Evolutionary conservation across 2,329 filamentous ascomycete species (phyloP).

Genomic region (Paraphaeosphaeria sporulosa): DNA sequence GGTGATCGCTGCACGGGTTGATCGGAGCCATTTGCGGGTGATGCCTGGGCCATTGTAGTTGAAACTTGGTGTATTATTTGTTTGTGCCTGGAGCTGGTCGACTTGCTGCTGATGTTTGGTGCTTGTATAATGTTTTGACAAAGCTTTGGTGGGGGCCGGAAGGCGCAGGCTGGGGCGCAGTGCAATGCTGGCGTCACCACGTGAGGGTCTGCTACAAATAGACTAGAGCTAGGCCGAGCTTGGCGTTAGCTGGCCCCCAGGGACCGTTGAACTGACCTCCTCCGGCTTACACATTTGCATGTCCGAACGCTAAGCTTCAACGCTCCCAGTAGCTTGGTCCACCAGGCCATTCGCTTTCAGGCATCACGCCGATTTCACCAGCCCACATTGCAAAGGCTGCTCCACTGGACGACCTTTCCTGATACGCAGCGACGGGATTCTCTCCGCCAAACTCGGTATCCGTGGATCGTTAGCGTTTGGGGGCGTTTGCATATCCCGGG

Average conservation of each 20-base stretch:
- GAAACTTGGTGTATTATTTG: constrained; percentile 5
- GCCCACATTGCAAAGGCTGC: not conserved
- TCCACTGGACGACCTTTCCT: not conserved
- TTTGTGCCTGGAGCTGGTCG: not conserved
- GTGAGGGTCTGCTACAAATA: not conserved
- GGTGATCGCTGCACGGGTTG: constrained; percentile 7
- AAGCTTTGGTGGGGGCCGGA: constrained; percentile 3
- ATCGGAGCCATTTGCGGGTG: constrained; percentile 8
- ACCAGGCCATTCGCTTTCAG: not conserved
- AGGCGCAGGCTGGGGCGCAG: not conserved
- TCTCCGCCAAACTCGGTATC: too few species aligned
- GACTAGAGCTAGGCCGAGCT: not conserved
- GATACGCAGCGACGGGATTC: too few species aligned
- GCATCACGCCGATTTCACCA: not conserved
- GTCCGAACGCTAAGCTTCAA: too few species aligned
- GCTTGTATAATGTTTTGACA: constrained; percentile 2
- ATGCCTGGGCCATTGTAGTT: constrained; percentile 5
- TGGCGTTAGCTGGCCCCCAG: not conserved
- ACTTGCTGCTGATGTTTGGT: not conserved
- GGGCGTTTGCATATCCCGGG: too few species aligned
- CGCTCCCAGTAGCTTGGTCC: too few species aligned
- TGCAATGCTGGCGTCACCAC: not conserved
- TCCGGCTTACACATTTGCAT: not conserved
- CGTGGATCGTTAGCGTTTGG: too few species aligned
- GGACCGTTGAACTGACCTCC: too few species aligned